These are phyloP conservation scores for Cutaneotrichosporon sp. DNA, from an alignment of 1,284 basidiomycete genomes.

Conservation along the genomic window DNA sequence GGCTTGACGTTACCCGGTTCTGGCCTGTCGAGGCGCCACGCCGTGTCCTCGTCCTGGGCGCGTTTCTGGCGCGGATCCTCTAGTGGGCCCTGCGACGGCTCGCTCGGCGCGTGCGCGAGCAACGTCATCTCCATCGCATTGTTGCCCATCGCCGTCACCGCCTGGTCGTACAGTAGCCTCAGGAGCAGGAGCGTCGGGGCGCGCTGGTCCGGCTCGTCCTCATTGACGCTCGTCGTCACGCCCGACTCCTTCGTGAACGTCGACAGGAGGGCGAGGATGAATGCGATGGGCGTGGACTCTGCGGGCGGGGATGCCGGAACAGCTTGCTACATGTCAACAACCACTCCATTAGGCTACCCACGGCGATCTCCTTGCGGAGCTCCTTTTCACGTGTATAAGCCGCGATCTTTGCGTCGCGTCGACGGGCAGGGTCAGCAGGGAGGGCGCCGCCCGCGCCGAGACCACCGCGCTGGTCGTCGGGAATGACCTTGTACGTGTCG, in stretches of 20 bases:
- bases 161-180: conserved; percentile 65
- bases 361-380: conserved; percentile 63
- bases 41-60: conserved; percentile 49
- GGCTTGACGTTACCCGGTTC: conserved; percentile 40
- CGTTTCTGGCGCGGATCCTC: conserved; percentile 40
- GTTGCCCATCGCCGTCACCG: conserved; percentile 63
- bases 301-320: conserved; percentile 50
- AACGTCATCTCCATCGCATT: conserved; percentile 70
- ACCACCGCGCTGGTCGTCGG: conserved; percentile 6
- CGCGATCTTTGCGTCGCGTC: conserved; percentile 78
- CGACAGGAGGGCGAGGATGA: conserved; percentile 33
- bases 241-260: conserved; percentile 12
- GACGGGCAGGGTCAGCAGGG: conserved; percentile 60
- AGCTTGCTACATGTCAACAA: conserved; percentile 50
- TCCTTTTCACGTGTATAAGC: conserved; percentile 82
- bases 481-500: conserved; percentile 57
- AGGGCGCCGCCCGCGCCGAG: conserved; percentile 49
- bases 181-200: conserved; percentile 65
- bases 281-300: conserved; percentile 34
- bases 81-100: conserved; percentile 43
- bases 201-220: conserved; percentile 58
- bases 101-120: conserved; percentile 14
- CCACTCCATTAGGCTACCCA: conserved; percentile 28
- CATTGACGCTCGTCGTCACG: conserved; percentile 46
- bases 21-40: conserved; percentile 68